Conservation (phyloP, 2,329 filamentous ascomycete species). For the Sporothrix luriei region DNA sequence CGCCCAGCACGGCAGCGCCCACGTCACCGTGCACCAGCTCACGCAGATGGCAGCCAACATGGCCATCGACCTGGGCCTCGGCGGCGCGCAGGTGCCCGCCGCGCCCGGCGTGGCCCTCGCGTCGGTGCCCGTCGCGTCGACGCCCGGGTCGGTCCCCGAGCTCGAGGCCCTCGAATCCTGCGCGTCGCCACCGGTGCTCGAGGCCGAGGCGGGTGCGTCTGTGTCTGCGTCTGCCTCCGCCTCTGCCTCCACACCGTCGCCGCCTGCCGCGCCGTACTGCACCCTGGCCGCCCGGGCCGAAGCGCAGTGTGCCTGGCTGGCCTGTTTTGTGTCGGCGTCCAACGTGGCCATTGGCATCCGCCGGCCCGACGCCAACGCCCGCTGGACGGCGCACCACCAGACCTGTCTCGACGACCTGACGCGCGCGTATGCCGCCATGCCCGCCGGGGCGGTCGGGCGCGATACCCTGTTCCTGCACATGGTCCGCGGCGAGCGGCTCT, state of each 20-base stretch:
- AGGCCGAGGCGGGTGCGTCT: no score
- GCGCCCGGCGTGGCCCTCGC: background rate
- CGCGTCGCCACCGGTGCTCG: background rate
- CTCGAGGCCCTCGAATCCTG: slow-evolving; percentile 10
- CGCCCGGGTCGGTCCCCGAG: background rate
- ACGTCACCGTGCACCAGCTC: slow-evolving; percentile 24
- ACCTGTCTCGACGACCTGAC: slow-evolving; percentile 6
- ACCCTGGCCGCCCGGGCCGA: slow-evolving; percentile 4
- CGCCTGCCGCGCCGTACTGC: background rate
- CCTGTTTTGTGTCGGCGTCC: slow-evolving; percentile 18
- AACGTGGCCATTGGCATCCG: slow-evolving; percentile 18
- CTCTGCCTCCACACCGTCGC: background rate
- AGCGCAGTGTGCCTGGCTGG: slow-evolving; percentile 8
- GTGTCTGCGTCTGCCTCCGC: background rate
- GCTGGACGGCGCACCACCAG: slow-evolving; percentile 22
- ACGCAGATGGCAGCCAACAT: slow-evolving; percentile 22
- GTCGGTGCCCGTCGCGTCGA: background rate
- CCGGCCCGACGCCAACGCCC: slow-evolving; percentile 4
- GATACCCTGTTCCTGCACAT: slow-evolving; percentile 6
- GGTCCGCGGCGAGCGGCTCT: slow-evolving; percentile 26
- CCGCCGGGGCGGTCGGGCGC: background rate
- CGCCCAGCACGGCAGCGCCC: slow-evolving; percentile 11
- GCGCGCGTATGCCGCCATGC: background rate
- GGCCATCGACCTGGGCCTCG: background rate
- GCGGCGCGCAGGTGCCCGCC: background rate